Conservation (phyloP, 2,329 filamentous ascomycete species). For the Monilinia fructigena region DNA sequence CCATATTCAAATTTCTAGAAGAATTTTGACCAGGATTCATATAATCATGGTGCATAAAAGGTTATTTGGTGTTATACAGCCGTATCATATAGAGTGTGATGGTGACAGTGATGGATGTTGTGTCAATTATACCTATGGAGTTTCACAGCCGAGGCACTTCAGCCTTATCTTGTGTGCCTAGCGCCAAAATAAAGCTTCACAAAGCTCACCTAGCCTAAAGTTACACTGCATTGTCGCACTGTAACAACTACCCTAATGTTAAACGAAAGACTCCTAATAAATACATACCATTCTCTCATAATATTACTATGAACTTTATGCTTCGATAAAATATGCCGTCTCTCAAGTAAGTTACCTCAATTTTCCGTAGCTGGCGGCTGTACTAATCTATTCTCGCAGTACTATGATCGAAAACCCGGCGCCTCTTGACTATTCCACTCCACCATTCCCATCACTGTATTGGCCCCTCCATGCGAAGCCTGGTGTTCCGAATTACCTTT, state of each 20-base stretch:
- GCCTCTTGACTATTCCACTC: conserved; percentile 55
- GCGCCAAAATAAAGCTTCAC: background rate
- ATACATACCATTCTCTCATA: background rate
- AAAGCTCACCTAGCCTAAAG: background rate
- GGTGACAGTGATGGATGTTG: conserved; percentile 1
- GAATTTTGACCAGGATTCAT: background rate
- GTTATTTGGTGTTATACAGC: background rate
- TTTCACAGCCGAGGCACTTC: conserved; percentile 15
- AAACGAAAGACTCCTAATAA: background rate
- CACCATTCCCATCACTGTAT: conserved; percentile 67
- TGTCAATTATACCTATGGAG: background rate
- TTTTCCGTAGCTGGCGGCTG: background rate
- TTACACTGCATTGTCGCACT: conserved; percentile 11
- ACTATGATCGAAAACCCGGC: conserved; percentile 33
- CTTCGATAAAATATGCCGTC: conserved; percentile 25
- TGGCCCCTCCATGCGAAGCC: conserved; percentile 52
- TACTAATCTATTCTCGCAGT: conserved; percentile 27
- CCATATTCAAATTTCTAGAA: conserved; percentile 27
- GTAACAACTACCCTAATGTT: background rate
- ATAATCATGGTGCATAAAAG: background rate
- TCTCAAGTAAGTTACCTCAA: conserved; percentile 27
- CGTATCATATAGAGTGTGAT: background rate
- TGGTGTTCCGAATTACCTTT: conserved; percentile 51
- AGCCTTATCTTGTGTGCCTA: conserved; percentile 1
- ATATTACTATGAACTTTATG: background rate